Percentiles rank a stretch among this genome's conserved stretches.
phyloP scores from a whole-genome alignment of 352 stramenopile genomes.

The Globisporangium alternatum region DNA sequence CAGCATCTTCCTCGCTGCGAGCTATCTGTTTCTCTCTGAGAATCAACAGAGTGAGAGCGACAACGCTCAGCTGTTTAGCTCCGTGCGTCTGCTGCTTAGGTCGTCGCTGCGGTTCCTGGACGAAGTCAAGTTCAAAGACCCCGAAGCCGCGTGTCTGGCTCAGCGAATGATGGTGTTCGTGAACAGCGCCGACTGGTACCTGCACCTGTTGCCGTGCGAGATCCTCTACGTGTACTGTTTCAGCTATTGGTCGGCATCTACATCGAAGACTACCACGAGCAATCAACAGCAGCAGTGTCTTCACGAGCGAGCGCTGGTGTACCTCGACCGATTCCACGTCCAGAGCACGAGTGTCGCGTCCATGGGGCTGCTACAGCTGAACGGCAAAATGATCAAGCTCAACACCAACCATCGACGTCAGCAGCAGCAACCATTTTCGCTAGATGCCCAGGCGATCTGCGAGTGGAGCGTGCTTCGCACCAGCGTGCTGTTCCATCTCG shows the following conservation, averaged over 20 bases:
- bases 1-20: constrained; percentile 37
- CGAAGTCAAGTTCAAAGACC: constrained; percentile 19
- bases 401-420: not conserved
- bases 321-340: constrained; percentile 18
- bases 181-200: constrained; percentile 23
- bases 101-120: constrained; percentile 36
- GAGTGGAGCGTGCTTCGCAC: constrained; percentile 33
- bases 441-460: constrained; percentile 17
- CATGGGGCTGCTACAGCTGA: constrained; percentile 11
- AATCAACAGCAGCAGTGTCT: not conserved
- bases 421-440: not conserved
- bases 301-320: constrained; percentile 12
- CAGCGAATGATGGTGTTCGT: constrained; percentile 29
- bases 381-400: constrained; percentile 19
- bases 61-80: constrained; percentile 27
- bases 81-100: constrained; percentile 36
- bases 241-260: constrained; percentile 13
- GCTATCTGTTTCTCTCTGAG: constrained; percentile 22
- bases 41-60: not conserved
- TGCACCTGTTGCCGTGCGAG: constrained; percentile 35
- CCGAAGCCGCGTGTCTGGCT: constrained; percentile 26
- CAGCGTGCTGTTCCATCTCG: constrained; percentile 36
- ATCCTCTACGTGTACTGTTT: constrained; percentile 37
- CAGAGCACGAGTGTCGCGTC: constrained; percentile 5
- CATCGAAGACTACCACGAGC: not conserved